These are phyloP conservation scores for Lanmaoa rubissima DNA, from an alignment of 768 basidiomycete species.

Conservation along the genomic window DNA sequence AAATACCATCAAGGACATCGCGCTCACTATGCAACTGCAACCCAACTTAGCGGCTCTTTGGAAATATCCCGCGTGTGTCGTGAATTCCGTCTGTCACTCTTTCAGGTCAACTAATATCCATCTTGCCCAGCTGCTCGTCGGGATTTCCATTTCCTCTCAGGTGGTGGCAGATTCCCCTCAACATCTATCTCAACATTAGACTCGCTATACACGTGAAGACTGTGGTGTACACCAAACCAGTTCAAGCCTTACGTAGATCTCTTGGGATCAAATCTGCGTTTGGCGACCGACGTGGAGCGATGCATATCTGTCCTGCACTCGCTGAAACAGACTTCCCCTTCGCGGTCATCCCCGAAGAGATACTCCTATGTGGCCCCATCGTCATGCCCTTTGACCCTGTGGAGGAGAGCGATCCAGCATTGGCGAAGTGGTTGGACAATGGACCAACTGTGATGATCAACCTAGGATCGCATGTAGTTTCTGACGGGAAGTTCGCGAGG, in stretches of 20 bases:
- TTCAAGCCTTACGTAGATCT: neutral
- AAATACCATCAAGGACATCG: neutral
- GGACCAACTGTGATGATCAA: slow-evolving; percentile 13
- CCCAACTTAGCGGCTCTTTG: neutral
- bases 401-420: slow-evolving; percentile 2
- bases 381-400: slow-evolving; percentile 5
- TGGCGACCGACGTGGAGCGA: neutral
- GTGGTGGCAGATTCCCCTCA: slow-evolving; percentile 15
- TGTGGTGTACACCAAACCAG: neutral
- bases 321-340: slow-evolving; percentile 1
- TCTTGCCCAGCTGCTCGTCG: neutral
- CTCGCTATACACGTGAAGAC: neutral
- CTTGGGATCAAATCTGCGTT: neutral
- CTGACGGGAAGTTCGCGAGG: neutral
- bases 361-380: slow-evolving; percentile 9
- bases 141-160: slow-evolving; percentile 11
- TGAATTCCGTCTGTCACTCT: neutral
- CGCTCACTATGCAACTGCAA: neutral
- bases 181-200: slow-evolving; percentile 6
- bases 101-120: neutral
- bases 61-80: slow-evolving; percentile 10
- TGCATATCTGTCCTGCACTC: slow-evolving; percentile 1
- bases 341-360: slow-evolving; percentile 5
- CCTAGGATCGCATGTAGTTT: slow-evolving; percentile 3
- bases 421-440: slow-evolving; percentile 10